Evolutionary conservation across 306 rosid genomes (phyloP).

Genomic region (Gillenia trifoliata): DNA sequence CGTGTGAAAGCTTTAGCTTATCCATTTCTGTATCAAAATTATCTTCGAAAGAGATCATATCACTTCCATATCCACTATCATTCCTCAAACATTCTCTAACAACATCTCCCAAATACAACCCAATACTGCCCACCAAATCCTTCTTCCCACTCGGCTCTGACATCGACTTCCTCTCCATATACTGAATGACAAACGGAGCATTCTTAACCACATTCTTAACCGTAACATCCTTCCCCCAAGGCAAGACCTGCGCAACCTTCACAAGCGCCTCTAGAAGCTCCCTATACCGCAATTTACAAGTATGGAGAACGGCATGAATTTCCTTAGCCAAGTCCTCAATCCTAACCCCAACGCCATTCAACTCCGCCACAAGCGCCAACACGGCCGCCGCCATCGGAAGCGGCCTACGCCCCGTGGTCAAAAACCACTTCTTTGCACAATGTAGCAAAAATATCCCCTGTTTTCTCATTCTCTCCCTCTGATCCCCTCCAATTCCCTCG

Average conservation of each 20-base stretch:
- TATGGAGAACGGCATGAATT: constrained; percentile 44
- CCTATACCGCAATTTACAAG: constrained; percentile 52
- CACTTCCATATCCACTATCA: constrained; percentile 22
- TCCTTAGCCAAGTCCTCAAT: constrained; percentile 56
- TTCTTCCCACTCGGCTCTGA: constrained; percentile 27
- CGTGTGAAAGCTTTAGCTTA: not conserved
- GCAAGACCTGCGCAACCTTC: constrained; percentile 65
- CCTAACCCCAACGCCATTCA: constrained; percentile 46
- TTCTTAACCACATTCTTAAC: constrained; percentile 55
- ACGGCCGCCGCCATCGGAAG: constrained; percentile 70
- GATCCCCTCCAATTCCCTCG: constrained; percentile 15
- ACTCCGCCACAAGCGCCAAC: constrained; percentile 50
- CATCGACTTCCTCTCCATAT: constrained; percentile 73
- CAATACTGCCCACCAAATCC: not conserved
- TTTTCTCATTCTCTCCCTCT: constrained; percentile 35
- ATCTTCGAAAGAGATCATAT: constrained; percentile 14
- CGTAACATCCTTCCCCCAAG: constrained; percentile 81
- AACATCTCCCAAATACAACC: constrained; percentile 36
- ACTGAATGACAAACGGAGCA: constrained; percentile 59
- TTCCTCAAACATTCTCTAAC: constrained; percentile 46
- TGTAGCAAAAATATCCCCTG: constrained; percentile 70
- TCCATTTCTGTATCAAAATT: constrained; percentile 2
- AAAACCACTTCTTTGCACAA: constrained; percentile 67
- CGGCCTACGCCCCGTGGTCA: constrained; percentile 72
- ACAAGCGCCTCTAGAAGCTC: constrained; percentile 68